Evolutionary conservation across 306 rosid species (phyloP).

Genomic region (Morella rubra): DNA sequence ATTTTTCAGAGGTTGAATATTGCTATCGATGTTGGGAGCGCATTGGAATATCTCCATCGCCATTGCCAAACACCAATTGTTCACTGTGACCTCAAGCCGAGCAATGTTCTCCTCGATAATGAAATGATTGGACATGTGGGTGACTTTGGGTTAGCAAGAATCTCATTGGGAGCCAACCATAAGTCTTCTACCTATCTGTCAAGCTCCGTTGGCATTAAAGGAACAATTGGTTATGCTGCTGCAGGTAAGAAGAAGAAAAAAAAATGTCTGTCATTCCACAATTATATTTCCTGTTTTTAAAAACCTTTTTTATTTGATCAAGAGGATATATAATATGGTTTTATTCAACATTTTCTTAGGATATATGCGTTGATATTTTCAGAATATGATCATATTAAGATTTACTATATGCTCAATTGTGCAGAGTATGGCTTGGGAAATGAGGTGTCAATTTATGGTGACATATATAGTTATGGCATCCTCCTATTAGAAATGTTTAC

Average conservation of each 20-base stretch:
- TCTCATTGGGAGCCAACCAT: background rate
- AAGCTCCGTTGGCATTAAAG: background rate
- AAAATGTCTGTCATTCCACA: background rate
- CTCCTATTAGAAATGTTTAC: background rate
- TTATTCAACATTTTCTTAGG: background rate
- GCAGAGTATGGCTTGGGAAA: background rate
- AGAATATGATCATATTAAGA: background rate
- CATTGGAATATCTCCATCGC: too few relatives aligned
- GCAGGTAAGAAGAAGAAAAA: background rate
- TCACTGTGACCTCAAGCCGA: too few relatives aligned
- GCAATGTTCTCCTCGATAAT: too few relatives aligned
- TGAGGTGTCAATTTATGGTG: background rate
- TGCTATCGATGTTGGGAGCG: too few relatives aligned
- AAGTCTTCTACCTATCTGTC: background rate
- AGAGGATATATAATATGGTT: too few relatives aligned
- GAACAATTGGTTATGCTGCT: background rate
- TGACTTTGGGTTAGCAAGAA: background rate
- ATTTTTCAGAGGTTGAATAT: too few relatives aligned
- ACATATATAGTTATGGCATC: background rate
- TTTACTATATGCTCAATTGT: background rate
- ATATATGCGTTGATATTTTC: background rate
- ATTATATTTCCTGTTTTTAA: too few relatives aligned
- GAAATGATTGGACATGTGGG: background rate
- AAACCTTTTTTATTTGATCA: too few relatives aligned
- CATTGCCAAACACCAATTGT: too few relatives aligned